phyloP scores from a whole-genome alignment of 805 yeast genomes.

The Saturnispora sekii region DNA sequence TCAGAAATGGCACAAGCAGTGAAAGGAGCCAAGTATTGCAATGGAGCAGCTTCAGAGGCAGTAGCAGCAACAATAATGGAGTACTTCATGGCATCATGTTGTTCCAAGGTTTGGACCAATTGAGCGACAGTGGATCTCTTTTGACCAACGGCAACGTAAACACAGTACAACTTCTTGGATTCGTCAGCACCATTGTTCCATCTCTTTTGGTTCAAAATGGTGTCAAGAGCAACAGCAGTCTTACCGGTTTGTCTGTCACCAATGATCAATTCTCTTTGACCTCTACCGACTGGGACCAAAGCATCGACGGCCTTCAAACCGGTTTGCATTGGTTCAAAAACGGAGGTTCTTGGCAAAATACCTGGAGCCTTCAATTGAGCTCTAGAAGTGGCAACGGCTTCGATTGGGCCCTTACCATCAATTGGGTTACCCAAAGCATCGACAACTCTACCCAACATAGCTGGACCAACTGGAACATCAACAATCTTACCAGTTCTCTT shows the following conservation, averaged over 20 bases:
- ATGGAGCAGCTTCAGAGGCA: constrained; percentile 99
- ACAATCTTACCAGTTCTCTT: constrained; percentile 99
- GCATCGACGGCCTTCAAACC: constrained; percentile 99
- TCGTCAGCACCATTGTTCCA: constrained; percentile 95
- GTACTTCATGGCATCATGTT: constrained; percentile 96
- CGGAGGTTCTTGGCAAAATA: constrained; percentile 98
- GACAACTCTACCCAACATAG: constrained; percentile 96
- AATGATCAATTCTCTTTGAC: constrained; percentile 99
- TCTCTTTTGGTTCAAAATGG: constrained; percentile 98
- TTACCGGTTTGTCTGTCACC: constrained; percentile 99
- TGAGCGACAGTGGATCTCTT: constrained; percentile 99
- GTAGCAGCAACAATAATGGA: constrained; percentile 98
- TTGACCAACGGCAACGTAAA: constrained; percentile 99
- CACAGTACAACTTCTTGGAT: constrained; percentile 97
- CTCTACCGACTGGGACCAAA: constrained; percentile 99
- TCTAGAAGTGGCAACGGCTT: constrained; percentile 74
- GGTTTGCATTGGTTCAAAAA: constrained; percentile 98
- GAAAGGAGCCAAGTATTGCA: constrained; percentile 99
- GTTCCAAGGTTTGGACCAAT: constrained; percentile 97
- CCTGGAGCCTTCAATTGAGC: constrained; percentile 99
- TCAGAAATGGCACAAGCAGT: constrained; percentile 99
- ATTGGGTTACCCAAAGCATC: constrained; percentile 99
- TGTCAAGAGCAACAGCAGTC: constrained; percentile 97
- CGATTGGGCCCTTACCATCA: constrained; percentile 99
- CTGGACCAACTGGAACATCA: constrained; percentile 98